phyloP scores from a whole-genome alignment of 2,329 filamentous ascomycete genomes.

The Ilyonectria mors-panacis region DNA sequence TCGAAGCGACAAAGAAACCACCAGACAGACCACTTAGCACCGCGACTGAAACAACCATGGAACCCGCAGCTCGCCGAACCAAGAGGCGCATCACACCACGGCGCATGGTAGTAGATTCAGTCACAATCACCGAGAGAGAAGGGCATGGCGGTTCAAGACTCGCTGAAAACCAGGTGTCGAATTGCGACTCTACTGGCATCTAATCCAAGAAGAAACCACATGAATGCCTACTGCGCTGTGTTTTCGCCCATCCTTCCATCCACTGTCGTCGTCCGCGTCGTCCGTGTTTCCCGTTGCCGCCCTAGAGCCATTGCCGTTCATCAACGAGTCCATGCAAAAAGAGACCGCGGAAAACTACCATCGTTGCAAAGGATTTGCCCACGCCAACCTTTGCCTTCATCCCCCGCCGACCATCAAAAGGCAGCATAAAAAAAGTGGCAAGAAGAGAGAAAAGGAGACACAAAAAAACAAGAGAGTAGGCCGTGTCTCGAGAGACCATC shows the following conservation, averaged over 20 bases:
- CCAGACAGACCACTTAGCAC: conserved; percentile 1
- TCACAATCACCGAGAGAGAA: not conserved
- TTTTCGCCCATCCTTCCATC: conserved; percentile 25
- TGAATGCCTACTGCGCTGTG: conserved; percentile 29
- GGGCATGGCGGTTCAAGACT: not conserved
- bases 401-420: conserved; percentile 17
- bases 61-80: conserved; percentile 4
- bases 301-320: conserved; percentile 1
- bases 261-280: not conserved
- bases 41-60: conserved; percentile 18
- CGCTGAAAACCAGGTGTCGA: conserved; percentile 40
- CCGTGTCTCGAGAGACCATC: conserved; percentile 38
- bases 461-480: conserved; percentile 22
- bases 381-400: conserved; percentile 2
- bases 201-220: conserved; percentile 41
- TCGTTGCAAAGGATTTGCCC: not conserved
- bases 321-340: conserved; percentile 12
- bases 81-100: not conserved
- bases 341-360: conserved; percentile 15
- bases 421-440: conserved; percentile 28
- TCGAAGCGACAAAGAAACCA: conserved; percentile 5
- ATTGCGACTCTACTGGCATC: conserved; percentile 48
- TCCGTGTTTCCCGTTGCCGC: conserved; percentile 8
- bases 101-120: not conserved
- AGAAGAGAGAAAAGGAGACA: conserved; percentile 34